These are phyloP conservation scores for Plectosphaerella sp. DNA, from an alignment of 2,329 filamentous ascomycete genomes.

Conservation along the genomic window DNA sequence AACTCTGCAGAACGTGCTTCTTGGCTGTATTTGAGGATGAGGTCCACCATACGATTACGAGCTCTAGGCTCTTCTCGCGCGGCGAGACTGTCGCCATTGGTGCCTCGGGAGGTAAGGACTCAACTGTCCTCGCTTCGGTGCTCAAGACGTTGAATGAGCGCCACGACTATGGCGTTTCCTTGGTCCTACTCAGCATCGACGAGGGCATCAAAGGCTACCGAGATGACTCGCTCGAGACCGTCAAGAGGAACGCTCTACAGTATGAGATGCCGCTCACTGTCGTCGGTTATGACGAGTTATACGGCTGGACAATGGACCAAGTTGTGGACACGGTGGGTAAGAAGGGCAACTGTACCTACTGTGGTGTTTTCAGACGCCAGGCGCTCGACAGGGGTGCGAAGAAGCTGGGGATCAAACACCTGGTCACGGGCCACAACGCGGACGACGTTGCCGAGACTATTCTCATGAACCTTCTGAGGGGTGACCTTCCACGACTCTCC, in stretches of 20 bases:
- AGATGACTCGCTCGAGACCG: constrained; percentile 92
- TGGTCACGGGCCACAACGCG: constrained; percentile 96
- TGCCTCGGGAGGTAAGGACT: constrained; percentile 95
- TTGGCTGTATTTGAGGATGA: constrained; percentile 84
- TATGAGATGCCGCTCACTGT: constrained; percentile 91
- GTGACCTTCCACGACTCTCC: constrained; percentile 81
- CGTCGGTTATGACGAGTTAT: constrained; percentile 87
- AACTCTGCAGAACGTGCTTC: constrained; percentile 89
- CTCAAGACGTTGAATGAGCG: constrained; percentile 92
- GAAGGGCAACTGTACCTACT: constrained; percentile 99
- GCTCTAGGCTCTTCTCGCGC: constrained; percentile 72
- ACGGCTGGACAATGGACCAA: constrained; percentile 99
- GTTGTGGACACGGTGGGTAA: constrained; percentile 95
- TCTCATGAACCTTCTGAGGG: constrained; percentile 91
- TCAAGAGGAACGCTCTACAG: constrained; percentile 87
- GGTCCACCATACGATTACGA: constrained; percentile 85
- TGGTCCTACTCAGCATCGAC: constrained; percentile 87
- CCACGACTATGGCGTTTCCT: constrained; percentile 78
- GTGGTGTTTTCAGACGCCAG: constrained; percentile 91
- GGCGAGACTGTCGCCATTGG: constrained; percentile 92
- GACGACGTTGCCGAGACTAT: constrained; percentile 97
- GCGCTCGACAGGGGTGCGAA: constrained; percentile 90
- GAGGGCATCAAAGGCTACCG: constrained; percentile 97
- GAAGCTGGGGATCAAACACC: constrained; percentile 81
- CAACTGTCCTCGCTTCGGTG: constrained; percentile 90